A percentile compares a stretch with the other conserved stretches of the same genome.
These are phyloP conservation scores for Talaromyces liani DNA, from an alignment of 495 filamentous ascomycete genomes.

Conservation along the genomic window DNA sequence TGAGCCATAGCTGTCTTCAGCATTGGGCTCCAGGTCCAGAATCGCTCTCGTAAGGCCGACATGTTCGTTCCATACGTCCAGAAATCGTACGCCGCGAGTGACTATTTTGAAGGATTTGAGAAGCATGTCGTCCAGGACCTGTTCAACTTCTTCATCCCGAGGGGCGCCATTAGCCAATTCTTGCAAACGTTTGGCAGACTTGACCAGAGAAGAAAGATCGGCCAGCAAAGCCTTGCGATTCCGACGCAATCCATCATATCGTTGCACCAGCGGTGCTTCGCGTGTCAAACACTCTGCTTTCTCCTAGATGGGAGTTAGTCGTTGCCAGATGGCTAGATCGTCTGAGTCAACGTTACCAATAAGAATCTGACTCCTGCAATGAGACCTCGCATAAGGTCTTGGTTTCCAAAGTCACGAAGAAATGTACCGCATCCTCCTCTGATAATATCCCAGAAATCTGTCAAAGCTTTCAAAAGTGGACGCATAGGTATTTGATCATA, in stretches of 20 bases:
- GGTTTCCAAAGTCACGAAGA: slow-evolving; percentile 69
- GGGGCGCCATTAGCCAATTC: slow-evolving; percentile 46
- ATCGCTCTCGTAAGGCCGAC: slow-evolving; percentile 56
- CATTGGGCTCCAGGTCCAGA: slow-evolving; percentile 33
- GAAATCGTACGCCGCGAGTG: slow-evolving; percentile 80
- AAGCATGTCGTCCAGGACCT: slow-evolving; percentile 84
- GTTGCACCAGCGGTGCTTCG: slow-evolving; percentile 65
- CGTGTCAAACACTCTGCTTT: slow-evolving; percentile 79
- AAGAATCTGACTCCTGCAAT: slow-evolving; percentile 89
- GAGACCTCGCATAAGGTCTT: slow-evolving; percentile 84
- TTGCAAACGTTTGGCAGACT: slow-evolving; percentile 75
- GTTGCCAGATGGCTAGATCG: background rate
- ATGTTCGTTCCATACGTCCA: slow-evolving; percentile 83
- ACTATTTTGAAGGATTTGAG: slow-evolving; percentile 90
- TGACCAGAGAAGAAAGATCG: slow-evolving; percentile 83
- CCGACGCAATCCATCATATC: slow-evolving; percentile 67
- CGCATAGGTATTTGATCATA: slow-evolving; percentile 85
- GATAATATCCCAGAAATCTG: slow-evolving; percentile 90
- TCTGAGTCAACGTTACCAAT: slow-evolving; percentile 52
- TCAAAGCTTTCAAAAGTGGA: slow-evolving; percentile 75
- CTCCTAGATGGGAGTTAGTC: slow-evolving; percentile 48
- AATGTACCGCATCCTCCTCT: slow-evolving; percentile 56
- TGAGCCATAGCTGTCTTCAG: slow-evolving; percentile 28
- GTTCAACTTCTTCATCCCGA: slow-evolving; percentile 56
- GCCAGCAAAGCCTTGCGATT: slow-evolving; percentile 80